Conservation (phyloP, 1,139 yeast genomes). For the Nakaseomyces bracarensis region DNA sequence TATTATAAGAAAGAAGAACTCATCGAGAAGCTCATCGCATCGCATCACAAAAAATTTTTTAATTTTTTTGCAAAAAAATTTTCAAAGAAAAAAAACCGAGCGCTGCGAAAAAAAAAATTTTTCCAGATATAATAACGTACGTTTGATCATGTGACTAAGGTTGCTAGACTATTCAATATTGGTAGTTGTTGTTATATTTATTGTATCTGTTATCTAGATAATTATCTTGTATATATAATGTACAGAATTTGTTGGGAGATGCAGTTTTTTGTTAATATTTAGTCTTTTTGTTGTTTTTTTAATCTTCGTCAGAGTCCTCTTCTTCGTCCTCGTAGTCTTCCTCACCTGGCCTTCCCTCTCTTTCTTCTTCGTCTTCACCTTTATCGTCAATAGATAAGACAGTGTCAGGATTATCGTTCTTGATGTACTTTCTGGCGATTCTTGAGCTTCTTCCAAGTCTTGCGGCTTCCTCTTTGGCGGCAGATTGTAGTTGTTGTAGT, state of each 20-base stretch:
- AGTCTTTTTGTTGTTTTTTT: no score
- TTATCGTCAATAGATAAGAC: conserved; percentile 56
- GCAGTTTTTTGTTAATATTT: no score
- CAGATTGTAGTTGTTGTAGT: conserved; percentile 43
- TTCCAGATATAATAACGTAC: conserved; percentile 1
- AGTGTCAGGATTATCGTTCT: conserved; percentile 42
- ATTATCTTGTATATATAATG: no score
- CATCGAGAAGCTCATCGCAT: conserved; percentile 13
- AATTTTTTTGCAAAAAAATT: conserved; percentile 9
- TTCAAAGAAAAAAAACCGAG: conserved; percentile 1
- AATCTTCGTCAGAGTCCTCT: conserved; percentile 6
- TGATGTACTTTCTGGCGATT: conserved; percentile 59
- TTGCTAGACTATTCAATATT: no score
- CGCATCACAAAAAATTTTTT: conserved; percentile 13
- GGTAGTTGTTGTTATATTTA: neutral
- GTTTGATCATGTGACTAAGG: no score
- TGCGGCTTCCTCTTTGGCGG: conserved; percentile 52
- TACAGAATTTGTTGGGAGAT: neutral
- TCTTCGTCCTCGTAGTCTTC: conserved; percentile 4
- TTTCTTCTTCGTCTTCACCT: conserved; percentile 48
- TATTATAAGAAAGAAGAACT: conserved; percentile 1
- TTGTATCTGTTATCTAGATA: no score
- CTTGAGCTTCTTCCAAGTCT: conserved; percentile 55
- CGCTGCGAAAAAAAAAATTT: conserved; percentile 9
- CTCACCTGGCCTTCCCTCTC: conserved; percentile 23